Evolutionary conservation across 306 rosid species (phyloP), one percentile per base, ranked within the genome.

Genomic region (Vicia villosa): DNA sequence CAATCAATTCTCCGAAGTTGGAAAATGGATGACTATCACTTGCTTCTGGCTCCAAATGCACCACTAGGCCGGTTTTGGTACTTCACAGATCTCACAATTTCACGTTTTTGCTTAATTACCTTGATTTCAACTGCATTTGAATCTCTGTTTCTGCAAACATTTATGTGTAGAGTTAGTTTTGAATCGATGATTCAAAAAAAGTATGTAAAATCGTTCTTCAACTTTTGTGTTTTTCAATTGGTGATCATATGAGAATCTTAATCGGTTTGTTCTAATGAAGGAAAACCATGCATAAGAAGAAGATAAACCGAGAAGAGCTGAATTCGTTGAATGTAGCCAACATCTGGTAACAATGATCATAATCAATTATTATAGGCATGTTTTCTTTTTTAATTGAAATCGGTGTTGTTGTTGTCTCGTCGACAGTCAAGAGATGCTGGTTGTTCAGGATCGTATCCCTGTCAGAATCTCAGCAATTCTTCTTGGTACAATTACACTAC

Each of bases 381-480:
- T n/a, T n/a, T n/a, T 12, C 6, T 52, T 6, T 60, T 40, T 45
- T 61, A 4, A 69, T 22, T 5, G 28, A 54, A 45, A 15, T 64
- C 41, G 43, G 15, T 41, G 6, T 38, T 26, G 42, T 63, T 70
- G 57, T 16, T 47, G 20, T n/a, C 41, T 43, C 49, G 50, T 63
- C 75, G 61, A 8, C 80, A 90, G 97, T 26, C 95, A 90, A 66
- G 98, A 94, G 80, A 90, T 90, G 79, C 77, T 90, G n/a, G n/a
- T n/a, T n/a, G n/a, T n/a, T n/a, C n/a, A n/a, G n/a, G n/a, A n/a
- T n/a, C n/a, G 82, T 87, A 88, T 20, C 97, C 98, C 96, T 77
- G 92, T 94, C 15, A 73, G 98, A 56, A 94, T 94, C 65, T 88
- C 97, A 0, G 96, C 97, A 32, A 94, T 94, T 83, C 97, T 94